Percentiles rank a stretch among this genome's conserved stretches.
Conservation (phyloP, 2,329 filamentous ascomycete genomes). For the Phialemonium atrogriseum region DNA sequence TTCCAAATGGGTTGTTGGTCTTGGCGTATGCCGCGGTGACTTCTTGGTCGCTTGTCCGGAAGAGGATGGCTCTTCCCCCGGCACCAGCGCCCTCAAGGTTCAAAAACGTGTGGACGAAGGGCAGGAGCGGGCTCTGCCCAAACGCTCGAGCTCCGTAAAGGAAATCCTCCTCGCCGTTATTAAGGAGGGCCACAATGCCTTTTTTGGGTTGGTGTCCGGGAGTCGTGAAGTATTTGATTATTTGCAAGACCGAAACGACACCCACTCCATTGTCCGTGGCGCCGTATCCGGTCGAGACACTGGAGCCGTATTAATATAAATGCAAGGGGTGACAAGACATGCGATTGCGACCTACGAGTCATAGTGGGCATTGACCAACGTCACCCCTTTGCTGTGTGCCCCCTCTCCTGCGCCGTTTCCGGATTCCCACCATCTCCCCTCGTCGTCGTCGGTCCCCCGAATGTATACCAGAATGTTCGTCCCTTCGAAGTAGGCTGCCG, state of each 20-base stretch:
- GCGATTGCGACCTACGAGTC: conserved; percentile 63
- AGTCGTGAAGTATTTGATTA: conserved; percentile 78
- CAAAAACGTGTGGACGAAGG: conserved; percentile 77
- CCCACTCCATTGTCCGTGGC: conserved; percentile 92
- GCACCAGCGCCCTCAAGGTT: conserved; percentile 94
- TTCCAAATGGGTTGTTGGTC: conserved; percentile 70
- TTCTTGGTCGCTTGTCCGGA: conserved; percentile 80
- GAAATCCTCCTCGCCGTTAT: conserved; percentile 94
- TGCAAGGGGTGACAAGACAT: too few species aligned
- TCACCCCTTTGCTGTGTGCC: conserved; percentile 58
- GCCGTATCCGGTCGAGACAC: conserved; percentile 86
- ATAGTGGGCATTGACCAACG: conserved; percentile 91
- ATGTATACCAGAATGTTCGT: conserved; percentile 91
- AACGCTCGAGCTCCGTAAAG: conserved; percentile 82
- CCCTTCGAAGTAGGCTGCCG: conserved; percentile 77
- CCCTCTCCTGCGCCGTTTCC: conserved; percentile 25
- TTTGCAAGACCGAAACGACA: conserved; percentile 75
- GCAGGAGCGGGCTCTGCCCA: conserved; percentile 70
- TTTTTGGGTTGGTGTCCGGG: conserved; percentile 63
- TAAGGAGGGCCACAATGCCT: conserved; percentile 78
- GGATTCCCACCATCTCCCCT: conserved; percentile 63
- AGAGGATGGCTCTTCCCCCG: conserved; percentile 78
- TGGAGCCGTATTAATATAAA: too few species aligned
- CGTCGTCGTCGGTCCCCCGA: conserved; percentile 66
- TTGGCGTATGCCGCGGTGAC: conserved; percentile 71